These are phyloP conservation scores for Acephala macrosclerotiorum DNA, from an alignment of 2,329 filamentous ascomycete genomes.

Conservation along the genomic window DNA sequence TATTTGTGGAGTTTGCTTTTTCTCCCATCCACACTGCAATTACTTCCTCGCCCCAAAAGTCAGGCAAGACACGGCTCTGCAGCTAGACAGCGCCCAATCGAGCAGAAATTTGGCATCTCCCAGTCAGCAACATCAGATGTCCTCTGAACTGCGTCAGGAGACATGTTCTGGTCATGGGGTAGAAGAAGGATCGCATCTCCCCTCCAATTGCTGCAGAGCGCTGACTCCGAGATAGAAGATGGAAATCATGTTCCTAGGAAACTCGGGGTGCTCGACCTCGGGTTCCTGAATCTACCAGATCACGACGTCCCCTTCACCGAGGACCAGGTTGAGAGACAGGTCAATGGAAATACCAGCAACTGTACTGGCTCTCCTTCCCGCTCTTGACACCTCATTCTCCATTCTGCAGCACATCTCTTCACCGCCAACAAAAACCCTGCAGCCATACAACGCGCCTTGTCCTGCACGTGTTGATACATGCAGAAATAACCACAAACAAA, in stretches of 20 bases:
- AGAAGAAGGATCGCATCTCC: not conserved
- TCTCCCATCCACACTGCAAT: not conserved
- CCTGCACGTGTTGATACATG: not conserved
- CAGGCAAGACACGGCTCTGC: constrained; percentile 7
- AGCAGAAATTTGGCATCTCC: not conserved
- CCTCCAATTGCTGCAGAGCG: not conserved
- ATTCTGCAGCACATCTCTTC: not conserved
- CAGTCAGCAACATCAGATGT: constrained; percentile 4
- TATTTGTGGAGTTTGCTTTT: constrained; percentile 4
- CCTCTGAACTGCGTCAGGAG: not conserved
- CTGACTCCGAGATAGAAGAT: not conserved
- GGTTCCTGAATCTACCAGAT: constrained; percentile 17
- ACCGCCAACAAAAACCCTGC: constrained; percentile 1
- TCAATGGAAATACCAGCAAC: not conserved
- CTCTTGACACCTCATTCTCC: not conserved
- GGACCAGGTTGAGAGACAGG: constrained; percentile 4
- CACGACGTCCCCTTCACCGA: constrained; percentile 13
- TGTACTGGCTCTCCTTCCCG: not conserved
- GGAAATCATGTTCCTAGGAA: not conserved
- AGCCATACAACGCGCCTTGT: constrained; percentile 1
- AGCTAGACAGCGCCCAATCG: not conserved
- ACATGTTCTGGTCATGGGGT: not conserved
- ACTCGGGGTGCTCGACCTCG: constrained; percentile 10
- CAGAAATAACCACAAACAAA: too few relatives aligned
- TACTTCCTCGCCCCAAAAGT: not conserved